Base-by-base conservation (phyloP, 192 early-diverging fungal genomes). In the Jimgerdemannia lactiflua region DNA sequence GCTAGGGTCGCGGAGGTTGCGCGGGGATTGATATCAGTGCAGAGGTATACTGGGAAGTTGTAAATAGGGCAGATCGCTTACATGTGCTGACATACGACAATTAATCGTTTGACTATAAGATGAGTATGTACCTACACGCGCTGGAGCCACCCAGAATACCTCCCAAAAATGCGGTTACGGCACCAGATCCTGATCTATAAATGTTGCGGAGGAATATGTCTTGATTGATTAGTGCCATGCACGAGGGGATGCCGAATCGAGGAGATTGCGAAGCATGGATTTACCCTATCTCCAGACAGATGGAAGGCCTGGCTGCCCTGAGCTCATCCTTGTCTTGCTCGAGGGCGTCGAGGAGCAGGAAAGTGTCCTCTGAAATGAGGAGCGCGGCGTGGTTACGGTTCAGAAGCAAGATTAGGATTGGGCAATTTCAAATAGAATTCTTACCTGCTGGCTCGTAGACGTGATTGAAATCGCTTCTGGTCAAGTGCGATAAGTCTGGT, bases 341-440 rank as follows among this genome's bases (percentile, higher is more conserved):
- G n/a, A 99, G 88, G 3, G 94, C 93, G 79, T 98, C 96, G 40
- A 99, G 83, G 18, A 99, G 83, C 67, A 99, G 80, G 77, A 97
- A 99, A 0, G 95, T 95, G 80, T 99, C 97, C 86, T 99, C 96
- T 92, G 69, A 40, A 39, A 43, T 20, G 39, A 70, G 29, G 11
- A 29, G 64, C 43, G 29, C 9, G 14, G 63, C 11, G 3, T 17
- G 20, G 42, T 67, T 54, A 64, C 39, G 3, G 29, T 19, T 18
- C 65, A 0, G 20, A 14, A 43, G 39, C 29, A 63, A 41, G 7
- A 43, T 29, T 20, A 72, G 39, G 3, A 70, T 63, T 43, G 67
- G 6, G 54, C 9, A 39, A 18, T 44, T 29, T 29, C 29, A 29
- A 29, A 29, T 29, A n/a, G 42, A 66, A n/a, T 8, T 39, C 2